Base-by-base conservation (phyloP, 805 yeast genomes). In the Schizosaccharomyces lindneri region DNA sequence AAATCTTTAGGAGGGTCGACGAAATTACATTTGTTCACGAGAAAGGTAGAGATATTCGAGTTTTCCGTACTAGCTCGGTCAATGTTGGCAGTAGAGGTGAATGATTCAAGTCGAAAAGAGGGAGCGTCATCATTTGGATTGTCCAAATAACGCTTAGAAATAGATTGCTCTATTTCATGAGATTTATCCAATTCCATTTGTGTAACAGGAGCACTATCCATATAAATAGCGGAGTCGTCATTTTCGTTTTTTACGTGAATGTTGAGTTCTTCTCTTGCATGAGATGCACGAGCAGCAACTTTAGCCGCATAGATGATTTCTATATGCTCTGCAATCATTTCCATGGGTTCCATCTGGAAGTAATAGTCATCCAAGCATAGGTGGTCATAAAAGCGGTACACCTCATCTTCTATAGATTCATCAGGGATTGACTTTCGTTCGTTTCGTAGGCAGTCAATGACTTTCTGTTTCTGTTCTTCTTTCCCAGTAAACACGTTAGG, bases 251-350 rank as follows among this genome's bases (percentile, higher is more conserved):
- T 83, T 71, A 87, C 86, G 65, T 83, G 86, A 65, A 90, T 83
- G 65, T 81, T 78, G 24, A 83, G 83, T 64, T 74, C 73, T 70
- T 73, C 65, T 69, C 27, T 46, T 24, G 76, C 74, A 63, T 74
- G 79, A 60, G 82, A 78, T 3, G 93, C 84, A 69, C 78, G 86
- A 6, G 95, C 95, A 66, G 90, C 93, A 62, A 93, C 79, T 71
- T 93, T 93, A 63, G 97, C 89, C 43, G 96, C 86, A 73, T 90
- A 90, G 62, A 90, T 76, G 9, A 96, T 85, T 68, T 85, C 85
- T 67, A 90, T 86, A 69, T 89, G 88, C 62, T 83, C 79, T 19
- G 86, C 89, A 66, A 90, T 85, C 64, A 83, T 85, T 61, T 78
- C 81, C 15, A 89, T 84, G 4, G 85, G 75, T 69, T 90, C 96